These are phyloP conservation scores for Tinospora cordifolia DNA, from an alignment of 164 flowering plant genomes.

Conservation along the genomic window DNA sequence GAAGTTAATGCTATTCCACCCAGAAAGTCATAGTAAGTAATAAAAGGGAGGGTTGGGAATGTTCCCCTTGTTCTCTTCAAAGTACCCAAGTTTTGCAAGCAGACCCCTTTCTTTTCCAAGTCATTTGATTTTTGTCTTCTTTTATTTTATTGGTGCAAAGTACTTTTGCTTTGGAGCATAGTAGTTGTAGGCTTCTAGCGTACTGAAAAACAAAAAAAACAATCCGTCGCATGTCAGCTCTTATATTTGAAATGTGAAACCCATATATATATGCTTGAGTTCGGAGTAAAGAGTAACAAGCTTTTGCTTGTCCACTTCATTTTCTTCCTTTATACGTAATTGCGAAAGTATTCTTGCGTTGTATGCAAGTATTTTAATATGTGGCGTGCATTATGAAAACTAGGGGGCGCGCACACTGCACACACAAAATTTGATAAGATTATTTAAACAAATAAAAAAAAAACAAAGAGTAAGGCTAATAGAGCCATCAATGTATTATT, in stretches of 20 bases:
- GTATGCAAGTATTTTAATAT: too few relatives aligned
- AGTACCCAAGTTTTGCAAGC: neutral
- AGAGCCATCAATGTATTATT: too few relatives aligned
- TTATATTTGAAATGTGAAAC: neutral
- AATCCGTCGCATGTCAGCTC: neutral
- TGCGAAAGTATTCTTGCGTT: too few relatives aligned
- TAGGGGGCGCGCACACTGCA: too few relatives aligned
- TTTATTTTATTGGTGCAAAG: neutral
- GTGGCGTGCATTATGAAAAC: too few relatives aligned
- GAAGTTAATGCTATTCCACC: slow-evolving; percentile 2
- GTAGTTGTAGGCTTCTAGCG: too few relatives aligned
- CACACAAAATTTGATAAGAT: too few relatives aligned
- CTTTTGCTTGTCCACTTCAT: too few relatives aligned
- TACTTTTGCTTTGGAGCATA: neutral
- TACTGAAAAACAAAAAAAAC: neutral
- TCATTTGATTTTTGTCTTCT: neutral
- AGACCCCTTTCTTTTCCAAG: neutral
- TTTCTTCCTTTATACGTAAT: too few relatives aligned
- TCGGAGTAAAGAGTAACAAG: too few relatives aligned
- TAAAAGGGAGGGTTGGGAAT: neutral
- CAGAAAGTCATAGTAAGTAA: neutral
- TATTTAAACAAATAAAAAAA: too few relatives aligned
- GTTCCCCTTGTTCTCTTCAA: neutral
- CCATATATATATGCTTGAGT: neutral
- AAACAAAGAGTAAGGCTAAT: too few relatives aligned